Evolutionary conservation across 2,329 filamentous ascomycete species (phyloP).

Genomic region (Curvularia spicifera): DNA sequence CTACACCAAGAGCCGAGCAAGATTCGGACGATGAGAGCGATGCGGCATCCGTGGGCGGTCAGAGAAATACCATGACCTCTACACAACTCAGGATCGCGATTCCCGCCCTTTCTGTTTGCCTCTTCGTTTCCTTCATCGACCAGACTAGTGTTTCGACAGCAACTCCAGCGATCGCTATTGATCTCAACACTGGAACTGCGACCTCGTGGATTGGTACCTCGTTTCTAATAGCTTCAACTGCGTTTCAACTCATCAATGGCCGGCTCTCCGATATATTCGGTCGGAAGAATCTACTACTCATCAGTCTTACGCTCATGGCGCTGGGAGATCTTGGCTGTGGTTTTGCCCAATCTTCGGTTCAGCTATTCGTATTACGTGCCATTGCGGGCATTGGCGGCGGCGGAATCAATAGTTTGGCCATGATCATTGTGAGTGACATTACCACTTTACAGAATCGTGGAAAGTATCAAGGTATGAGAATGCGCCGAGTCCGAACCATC

Average conservation of each 20-base stretch:
- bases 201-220: constrained; percentile 64
- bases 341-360: constrained; percentile 60
- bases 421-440: constrained; percentile 49
- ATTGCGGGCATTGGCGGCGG: constrained; percentile 65
- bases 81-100: constrained; percentile 61
- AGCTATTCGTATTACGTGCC: constrained; percentile 68
- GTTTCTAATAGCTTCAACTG: constrained; percentile 63
- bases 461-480: constrained; percentile 41
- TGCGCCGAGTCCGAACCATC: fast-evolving
- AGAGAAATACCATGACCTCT: constrained; percentile 63
- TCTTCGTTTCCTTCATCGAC: constrained; percentile 64
- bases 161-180: constrained; percentile 45
- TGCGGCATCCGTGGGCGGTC: constrained; percentile 37
- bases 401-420: constrained; percentile 57
- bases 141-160: constrained; percentile 61
- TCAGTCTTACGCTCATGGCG: constrained; percentile 60
- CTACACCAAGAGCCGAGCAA: constrained; percentile 1
- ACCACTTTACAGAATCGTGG: constrained; percentile 45
- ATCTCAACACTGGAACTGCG: constrained; percentile 51
- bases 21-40: constrained; percentile 16
- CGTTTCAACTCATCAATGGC: constrained; percentile 70
- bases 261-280: constrained; percentile 67
- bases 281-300: constrained; percentile 53
- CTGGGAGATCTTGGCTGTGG: constrained; percentile 66
- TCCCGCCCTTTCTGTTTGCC: constrained; percentile 58